Conservation (phyloP, 2,329 filamentous ascomycete species). For the Cladosporium phlei region DNA sequence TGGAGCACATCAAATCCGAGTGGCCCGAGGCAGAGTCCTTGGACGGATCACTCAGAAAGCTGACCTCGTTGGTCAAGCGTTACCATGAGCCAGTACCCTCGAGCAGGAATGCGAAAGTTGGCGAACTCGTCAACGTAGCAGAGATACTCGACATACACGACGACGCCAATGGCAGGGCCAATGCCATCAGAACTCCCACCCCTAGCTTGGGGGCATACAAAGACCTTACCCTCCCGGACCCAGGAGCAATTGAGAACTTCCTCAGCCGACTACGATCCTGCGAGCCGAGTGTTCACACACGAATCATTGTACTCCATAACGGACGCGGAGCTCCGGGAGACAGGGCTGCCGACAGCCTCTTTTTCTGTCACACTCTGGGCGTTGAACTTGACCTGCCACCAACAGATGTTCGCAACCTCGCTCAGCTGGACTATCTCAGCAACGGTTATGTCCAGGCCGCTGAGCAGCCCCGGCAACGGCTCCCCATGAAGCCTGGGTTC, state of each 20-base stretch:
- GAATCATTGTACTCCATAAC: not conserved
- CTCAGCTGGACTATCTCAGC: not conserved
- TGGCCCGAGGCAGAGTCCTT: too few relatives aligned
- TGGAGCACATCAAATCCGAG: not conserved
- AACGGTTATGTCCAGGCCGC: too few relatives aligned
- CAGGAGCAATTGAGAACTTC: not conserved
- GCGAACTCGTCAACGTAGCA: too few relatives aligned
- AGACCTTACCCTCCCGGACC: not conserved
- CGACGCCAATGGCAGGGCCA: too few relatives aligned
- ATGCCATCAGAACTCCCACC: too few relatives aligned
- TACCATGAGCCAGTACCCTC: too few relatives aligned
- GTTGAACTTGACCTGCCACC: not conserved
- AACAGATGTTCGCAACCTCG: not conserved
- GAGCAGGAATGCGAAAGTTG: too few relatives aligned
- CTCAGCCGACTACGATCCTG: not conserved
- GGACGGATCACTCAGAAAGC: too few relatives aligned
- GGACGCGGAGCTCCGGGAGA: not conserved
- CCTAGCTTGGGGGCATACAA: too few relatives aligned
- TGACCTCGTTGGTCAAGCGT: too few relatives aligned
- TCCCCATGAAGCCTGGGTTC: not conserved
- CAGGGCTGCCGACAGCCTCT: not conserved
- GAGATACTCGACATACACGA: too few relatives aligned
- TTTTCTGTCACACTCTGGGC: slow-evolving; percentile 1
- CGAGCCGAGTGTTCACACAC: not conserved
- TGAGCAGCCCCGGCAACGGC: not conserved